Evolutionary conservation across 2,329 filamentous ascomycete species (phyloP), one percentile per base, ranked within the genome.

Genomic region (Diaporthe citrichinensis): DNA sequence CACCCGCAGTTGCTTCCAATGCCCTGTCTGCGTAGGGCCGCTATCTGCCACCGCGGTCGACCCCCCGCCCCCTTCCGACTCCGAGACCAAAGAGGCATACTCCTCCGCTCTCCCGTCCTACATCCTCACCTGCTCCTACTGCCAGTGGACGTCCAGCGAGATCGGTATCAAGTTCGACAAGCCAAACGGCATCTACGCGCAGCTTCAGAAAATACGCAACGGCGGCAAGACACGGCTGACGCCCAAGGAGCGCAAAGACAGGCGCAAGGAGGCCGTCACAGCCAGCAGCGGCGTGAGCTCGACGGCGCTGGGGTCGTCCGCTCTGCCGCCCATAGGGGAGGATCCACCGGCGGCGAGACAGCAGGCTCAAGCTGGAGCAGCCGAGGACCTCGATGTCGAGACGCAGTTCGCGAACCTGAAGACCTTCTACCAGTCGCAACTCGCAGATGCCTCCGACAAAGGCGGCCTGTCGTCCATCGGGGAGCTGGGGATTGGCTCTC

Each of bases 1-100:
- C 83, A 96, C 95, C 25, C 90, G 97, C 78, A 98, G 96, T 82
- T 99, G 97, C 85, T 98, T 97, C 87, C 95, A 97, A 82, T 99
- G 97, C 80, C 97, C 97, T 0, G 88, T 96, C 78, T 99, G 97
- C 84, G 92, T 94, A 39, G 92, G 95, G 0, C 94, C 95, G 17
- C 89, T 98, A 55, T 89, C 92, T 28, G 92, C 97, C 71, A 94
- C 92, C 72, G 92, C 92, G 28, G 85, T 96, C 76, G 93, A 95
- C 73, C 86, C 89, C 49, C 82, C 87, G 2, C 82, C 87, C 36
- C 83, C 78, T 84, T 28, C 84, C 80, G 73, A 86, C 87, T 53
- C 84, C 7, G 83, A 83, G 20, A 82, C 87, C n/a, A 88, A 88
- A 55, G 84, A 82, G 75, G 80, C 86, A 41, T 74, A 81, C 65